These are phyloP conservation scores for Salicornia ramosissima DNA, from an alignment of 148 eudicot species.

Conservation along the genomic window DNA sequence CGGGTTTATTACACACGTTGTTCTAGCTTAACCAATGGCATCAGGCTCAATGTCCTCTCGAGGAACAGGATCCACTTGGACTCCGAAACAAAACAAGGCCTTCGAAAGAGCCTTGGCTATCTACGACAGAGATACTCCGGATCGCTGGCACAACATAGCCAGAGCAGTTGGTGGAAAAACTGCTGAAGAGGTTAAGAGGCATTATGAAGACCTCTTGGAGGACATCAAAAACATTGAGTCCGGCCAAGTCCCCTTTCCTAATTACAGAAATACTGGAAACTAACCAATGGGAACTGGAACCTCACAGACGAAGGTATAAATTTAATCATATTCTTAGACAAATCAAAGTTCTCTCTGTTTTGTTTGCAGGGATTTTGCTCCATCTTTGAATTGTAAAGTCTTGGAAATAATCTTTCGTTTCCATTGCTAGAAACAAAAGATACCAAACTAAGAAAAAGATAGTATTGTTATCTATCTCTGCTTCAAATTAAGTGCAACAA, in stretches of 20 bases:
- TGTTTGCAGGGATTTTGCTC: conserved; percentile 7
- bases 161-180: conserved; percentile 52
- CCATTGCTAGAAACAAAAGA: conserved; percentile 5
- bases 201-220: conserved; percentile 43
- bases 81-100: conserved; percentile 47
- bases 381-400: neutral
- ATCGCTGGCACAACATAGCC: conserved; percentile 56
- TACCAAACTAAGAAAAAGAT: neutral
- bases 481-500: too few relatives aligned
- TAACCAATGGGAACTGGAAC: conserved; percentile 17
- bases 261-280: conserved; percentile 28
- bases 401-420: neutral
- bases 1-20: too few relatives aligned
- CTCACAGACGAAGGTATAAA: conserved; percentile 33
- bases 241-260: conserved; percentile 50
- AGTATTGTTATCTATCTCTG: too few relatives aligned
- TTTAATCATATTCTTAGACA: neutral
- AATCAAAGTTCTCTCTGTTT: conserved; percentile 3
- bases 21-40: conserved; percentile 25
- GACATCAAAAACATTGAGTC: conserved; percentile 46
- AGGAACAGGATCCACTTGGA: conserved; percentile 35
- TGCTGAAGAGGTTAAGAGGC: conserved; percentile 44
- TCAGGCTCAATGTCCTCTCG: conserved; percentile 33
- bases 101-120: conserved; percentile 56
- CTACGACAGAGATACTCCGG: conserved; percentile 55